A percentile compares a stretch with the other conserved stretches of the same genome.
phyloP scores from a whole-genome alignment of 73 alveolate species.

The Paraurostyla sp. region DNA sequence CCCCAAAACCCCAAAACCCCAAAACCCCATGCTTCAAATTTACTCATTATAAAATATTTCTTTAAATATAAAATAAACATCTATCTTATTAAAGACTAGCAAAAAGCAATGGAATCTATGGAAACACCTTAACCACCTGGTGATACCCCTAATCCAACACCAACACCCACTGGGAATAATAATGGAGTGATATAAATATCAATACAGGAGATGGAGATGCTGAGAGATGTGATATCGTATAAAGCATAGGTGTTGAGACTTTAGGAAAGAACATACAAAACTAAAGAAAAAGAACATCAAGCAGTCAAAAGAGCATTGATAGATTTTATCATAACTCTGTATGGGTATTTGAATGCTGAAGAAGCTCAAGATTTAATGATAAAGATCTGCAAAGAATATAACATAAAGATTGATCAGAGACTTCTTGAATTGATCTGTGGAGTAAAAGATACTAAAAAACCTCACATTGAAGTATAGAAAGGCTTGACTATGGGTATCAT shows the following conservation, averaged over 20 bases:
- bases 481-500: not conserved
- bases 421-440: not conserved
- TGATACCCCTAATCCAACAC: too few relatives aligned
- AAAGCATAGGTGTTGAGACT: not conserved
- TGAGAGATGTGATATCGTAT: not conserved
- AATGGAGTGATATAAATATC: too few relatives aligned
- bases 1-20: too few relatives aligned
- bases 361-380: not conserved
- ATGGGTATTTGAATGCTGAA: not conserved
- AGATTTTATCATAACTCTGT: not conserved
- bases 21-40: too few relatives aligned
- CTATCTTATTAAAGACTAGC: too few relatives aligned
- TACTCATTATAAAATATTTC: too few relatives aligned
- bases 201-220: not conserved
- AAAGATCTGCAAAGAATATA: slow-evolving; percentile 1
- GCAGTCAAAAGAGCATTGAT: not conserved
- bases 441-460: too few relatives aligned
- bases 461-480: too few relatives aligned
- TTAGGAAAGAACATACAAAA: not conserved
- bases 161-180: too few relatives aligned
- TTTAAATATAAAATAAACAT: too few relatives aligned
- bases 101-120: too few relatives aligned
- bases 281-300: not conserved
- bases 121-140: too few relatives aligned
- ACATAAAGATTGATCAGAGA: not conserved